Conservation (phyloP, 1,139 yeast genomes). For the Pichia sp. region DNA sequence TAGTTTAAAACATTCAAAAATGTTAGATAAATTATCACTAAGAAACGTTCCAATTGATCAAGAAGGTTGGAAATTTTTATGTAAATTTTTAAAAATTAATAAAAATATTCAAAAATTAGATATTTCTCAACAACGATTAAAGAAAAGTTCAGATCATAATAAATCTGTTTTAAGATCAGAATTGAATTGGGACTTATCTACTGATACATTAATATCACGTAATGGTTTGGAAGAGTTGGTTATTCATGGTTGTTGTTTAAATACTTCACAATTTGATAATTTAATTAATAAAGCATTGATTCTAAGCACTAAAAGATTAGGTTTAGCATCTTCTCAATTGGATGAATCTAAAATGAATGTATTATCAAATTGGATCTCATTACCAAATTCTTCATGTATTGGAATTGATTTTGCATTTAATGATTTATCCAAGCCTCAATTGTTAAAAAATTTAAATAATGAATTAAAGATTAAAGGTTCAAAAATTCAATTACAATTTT, state of each 20-base stretch:
- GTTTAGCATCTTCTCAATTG: slow-evolving; percentile 69
- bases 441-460: slow-evolving; percentile 35
- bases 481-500: slow-evolving; percentile 40
- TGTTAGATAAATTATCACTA: slow-evolving; percentile 65
- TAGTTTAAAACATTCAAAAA: slow-evolving; percentile 51
- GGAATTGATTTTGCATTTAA: slow-evolving; percentile 87
- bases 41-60: slow-evolving; percentile 72
- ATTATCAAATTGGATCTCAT: slow-evolving; percentile 58
- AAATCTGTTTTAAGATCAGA: slow-evolving; percentile 45
- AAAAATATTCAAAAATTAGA: slow-evolving; percentile 60
- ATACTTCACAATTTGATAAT: slow-evolving; percentile 44
- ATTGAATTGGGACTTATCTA: slow-evolving; percentile 74
- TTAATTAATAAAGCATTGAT: slow-evolving; percentile 50
- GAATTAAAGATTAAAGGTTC: slow-evolving; percentile 36
- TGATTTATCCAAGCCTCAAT: slow-evolving; percentile 52
- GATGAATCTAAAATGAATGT: slow-evolving; percentile 48
- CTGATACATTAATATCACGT: slow-evolving; percentile 48
- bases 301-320: slow-evolving; percentile 59
- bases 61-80: slow-evolving; percentile 67
- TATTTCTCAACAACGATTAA: slow-evolving; percentile 63
- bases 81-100: slow-evolving; percentile 63
- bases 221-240: slow-evolving; percentile 81
- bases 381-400: slow-evolving; percentile 49
- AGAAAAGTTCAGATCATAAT: slow-evolving; percentile 34
- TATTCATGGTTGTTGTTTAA: slow-evolving; percentile 70